Base-by-base conservation (phyloP, 192 early-diverging fungal species). In the Gigaspora rosea region DNA sequence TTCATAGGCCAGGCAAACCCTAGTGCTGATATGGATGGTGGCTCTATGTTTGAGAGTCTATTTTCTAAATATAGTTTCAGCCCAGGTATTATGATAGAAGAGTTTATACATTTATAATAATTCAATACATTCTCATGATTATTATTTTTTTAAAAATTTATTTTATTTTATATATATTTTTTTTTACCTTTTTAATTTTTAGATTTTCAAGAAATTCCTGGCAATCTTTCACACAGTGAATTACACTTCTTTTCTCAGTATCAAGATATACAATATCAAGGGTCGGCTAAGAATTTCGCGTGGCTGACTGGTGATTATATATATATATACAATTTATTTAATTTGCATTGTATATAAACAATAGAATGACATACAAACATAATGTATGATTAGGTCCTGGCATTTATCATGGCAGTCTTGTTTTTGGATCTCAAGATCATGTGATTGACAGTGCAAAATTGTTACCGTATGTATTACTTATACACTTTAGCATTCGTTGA, bases 371-470 rank as follows among this genome's bases (percentile, higher is more conserved):
- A 51, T 8, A 50, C 63, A 62, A 41, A 16, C n/a, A 68, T 41
- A 20, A 22, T 35, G 33, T 8, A 64, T 18, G 12, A 52, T 20
- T 76, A 88, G 90, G 85, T 1, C 89, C 95, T 57, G 97, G 97
- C 65, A 88, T 98, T 7, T 97, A 94, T 75, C 91, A 91, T 77
- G 96, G 97, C 48, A 87, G 88, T 35, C 84, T 98, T 12, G 87
- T 88, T 2, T 94, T 94, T 84, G 92, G 90, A 6, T 88, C 88
- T 1, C 91, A 93, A 79, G 85, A 96, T 71, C 92, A 92, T 75
- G 89, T 97, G 2, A 89, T 96, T 8, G 89, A 91, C 54, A 91
- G 92, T 66, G 90, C 95, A 6, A 89, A 93, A 56, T 80, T 98
- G 2, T 84, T 97, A 48, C 95, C 94, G 80, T 98, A 86, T 71